A percentile compares a stretch with the other conserved stretches of the same genome.
These are phyloP conservation scores for Diplodia corticola DNA, from an alignment of 2,329 filamentous ascomycete species.

Conservation along the genomic window DNA sequence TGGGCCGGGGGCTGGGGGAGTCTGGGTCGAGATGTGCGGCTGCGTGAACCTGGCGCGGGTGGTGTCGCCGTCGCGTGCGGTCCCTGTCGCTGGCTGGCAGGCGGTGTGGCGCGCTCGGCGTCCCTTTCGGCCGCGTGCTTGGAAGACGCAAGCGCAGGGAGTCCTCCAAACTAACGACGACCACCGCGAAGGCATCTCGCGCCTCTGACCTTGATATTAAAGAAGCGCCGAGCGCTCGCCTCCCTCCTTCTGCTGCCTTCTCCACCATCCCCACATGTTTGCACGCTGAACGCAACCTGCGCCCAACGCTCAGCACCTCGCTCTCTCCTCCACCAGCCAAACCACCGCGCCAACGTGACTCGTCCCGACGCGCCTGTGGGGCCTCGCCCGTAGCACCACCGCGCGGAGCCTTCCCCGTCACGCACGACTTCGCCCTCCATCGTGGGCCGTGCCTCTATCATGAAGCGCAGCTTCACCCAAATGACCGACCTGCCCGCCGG, in stretches of 20 bases:
- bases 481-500: slow-evolving; percentile 18
- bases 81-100: slow-evolving; percentile 12
- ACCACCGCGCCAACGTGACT: slow-evolving; percentile 4
- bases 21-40: slow-evolving; percentile 4
- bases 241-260: background rate
- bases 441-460: slow-evolving; percentile 1
- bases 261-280: slow-evolving; percentile 12
- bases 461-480: slow-evolving; percentile 22
- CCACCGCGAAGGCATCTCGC: background rate
- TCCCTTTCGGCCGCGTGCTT: slow-evolving; percentile 5
- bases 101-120: slow-evolving; percentile 17
- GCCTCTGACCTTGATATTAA: slow-evolving; percentile 11
- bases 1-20: background rate
- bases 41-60: background rate
- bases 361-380: slow-evolving; percentile 2
- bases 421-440: background rate
- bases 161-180: background rate
- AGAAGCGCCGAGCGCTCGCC: slow-evolving; percentile 14
- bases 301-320: background rate
- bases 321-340: background rate
- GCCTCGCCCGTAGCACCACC: background rate
- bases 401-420: background rate
- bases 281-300: slow-evolving; percentile 4
- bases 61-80: background rate
- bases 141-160: slow-evolving; percentile 2